Percentiles rank a stretch among this genome's conserved stretches.
These are phyloP conservation scores for Acacia pycnantha DNA, from an alignment of 331 rosid genomes.

Conservation along the genomic window DNA sequence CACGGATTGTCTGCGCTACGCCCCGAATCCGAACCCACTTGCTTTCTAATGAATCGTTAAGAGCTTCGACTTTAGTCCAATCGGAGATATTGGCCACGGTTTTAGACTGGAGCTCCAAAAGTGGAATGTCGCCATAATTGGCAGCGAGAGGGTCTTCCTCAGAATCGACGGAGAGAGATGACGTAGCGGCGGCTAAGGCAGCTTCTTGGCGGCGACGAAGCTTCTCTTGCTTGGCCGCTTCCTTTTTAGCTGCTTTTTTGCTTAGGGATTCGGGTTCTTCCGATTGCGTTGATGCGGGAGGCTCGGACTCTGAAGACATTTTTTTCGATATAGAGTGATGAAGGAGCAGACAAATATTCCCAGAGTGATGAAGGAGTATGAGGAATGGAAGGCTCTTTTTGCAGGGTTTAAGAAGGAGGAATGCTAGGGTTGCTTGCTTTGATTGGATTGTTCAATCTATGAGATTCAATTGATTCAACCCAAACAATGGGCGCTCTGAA, in stretches of 20 bases:
- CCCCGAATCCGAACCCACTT: constrained; percentile 60
- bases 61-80: constrained; percentile 60
- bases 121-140: constrained; percentile 73
- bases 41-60: constrained; percentile 41
- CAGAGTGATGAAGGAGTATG: neutral
- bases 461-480: neutral
- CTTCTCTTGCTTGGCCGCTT: constrained; percentile 75
- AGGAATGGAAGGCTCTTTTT: neutral
- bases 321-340: constrained; percentile 30
- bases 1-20: constrained; percentile 75
- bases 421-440: neutral
- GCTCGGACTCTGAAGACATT: constrained; percentile 10
- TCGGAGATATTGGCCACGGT: constrained; percentile 24
- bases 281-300: neutral
- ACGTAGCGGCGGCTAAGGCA: constrained; percentile 37
- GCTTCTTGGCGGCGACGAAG: constrained; percentile 63
- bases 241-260: constrained; percentile 86
- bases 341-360: neutral
- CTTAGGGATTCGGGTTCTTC: constrained; percentile 36
- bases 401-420: neutral
- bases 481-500: neutral
- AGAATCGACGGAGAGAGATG: constrained; percentile 48
- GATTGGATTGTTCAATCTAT: neutral
- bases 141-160: constrained; percentile 60
- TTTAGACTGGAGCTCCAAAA: constrained; percentile 68